Base-by-base conservation (phyloP, 768 basidiomycete species). In the Kwoniella botswanensis region DNA sequence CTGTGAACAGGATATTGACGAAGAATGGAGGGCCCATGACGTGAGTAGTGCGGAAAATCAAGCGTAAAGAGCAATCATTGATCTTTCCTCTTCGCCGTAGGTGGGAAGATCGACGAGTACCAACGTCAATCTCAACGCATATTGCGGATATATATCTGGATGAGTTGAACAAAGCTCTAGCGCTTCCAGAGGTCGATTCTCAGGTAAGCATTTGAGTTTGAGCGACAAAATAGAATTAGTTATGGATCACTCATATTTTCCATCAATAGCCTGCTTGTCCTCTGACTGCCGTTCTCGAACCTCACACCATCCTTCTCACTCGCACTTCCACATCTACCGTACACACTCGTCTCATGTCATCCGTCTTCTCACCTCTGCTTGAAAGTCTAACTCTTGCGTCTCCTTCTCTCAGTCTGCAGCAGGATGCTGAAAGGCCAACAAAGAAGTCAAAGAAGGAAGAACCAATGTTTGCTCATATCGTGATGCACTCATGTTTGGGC, bases 131-230 rank as follows among this genome's bases (percentile, higher is more conserved):
- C 21, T 86, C 89, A 24, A 94, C 90, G 79, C 96, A 99, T 82
- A 83, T 98, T 21, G 87, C 90, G 15, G 96, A 99, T 80, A 89
- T 98, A 58, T 97, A 93, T 82, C 82, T 95, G 15, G 91, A 93
- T 74, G 96, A 98, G 80, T 87, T 99, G 44, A 89, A 97, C 79
- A 93, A 84, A 64, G 80, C 81, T 11, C 71, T 82, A 6, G 68
- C 68, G 3, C 52, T 76, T 7, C 75, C 75, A n/a, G 79, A 76
- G 89, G 78, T 88, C 85, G 3, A 77, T 89, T 41, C 84, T 71
- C 29, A 79, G 76, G 52, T 70, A 75, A 18, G 43, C 35, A 1
- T 44, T 29, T 7, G 4, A 15, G 15, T 44, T 29, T 7, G 4
- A 15, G 15, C 26, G 50, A 26, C 13, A 5, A 46, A 4, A 10